These are phyloP conservation scores for Phycomyces blakesleeanus DNA, from an alignment of 192 early-diverging fungal genomes.

Conservation along the genomic window DNA sequence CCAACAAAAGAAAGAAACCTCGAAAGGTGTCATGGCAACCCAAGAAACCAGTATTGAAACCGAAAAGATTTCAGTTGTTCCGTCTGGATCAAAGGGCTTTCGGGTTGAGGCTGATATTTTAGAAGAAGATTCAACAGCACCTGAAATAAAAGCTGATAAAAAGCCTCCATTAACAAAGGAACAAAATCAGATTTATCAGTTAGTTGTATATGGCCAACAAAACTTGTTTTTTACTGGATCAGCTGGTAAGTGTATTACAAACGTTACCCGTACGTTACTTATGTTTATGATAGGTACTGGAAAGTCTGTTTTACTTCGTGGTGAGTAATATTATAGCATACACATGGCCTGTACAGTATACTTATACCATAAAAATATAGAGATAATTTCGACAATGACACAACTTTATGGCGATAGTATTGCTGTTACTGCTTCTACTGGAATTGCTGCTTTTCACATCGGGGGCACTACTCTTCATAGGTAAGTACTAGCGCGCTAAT, in stretches of 20 bases:
- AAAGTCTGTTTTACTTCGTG: constrained; percentile 41
- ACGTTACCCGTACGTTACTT: not conserved
- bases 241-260: constrained; percentile 32
- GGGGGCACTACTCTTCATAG: constrained; percentile 64
- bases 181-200: constrained; percentile 54
- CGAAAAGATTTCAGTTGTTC: not conserved
- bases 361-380: constrained; percentile 8
- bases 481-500: not conserved
- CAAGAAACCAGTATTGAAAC: not conserved
- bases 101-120: not conserved
- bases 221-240: constrained; percentile 75
- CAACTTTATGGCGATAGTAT: constrained; percentile 32
- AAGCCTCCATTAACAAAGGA: constrained; percentile 33
- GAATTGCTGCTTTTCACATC: constrained; percentile 74
- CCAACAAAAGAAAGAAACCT: not conserved
- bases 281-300: constrained; percentile 38
- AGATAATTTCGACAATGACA: constrained; percentile 32
- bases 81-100: not conserved
- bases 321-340: constrained; percentile 7
- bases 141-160: not conserved
- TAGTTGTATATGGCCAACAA: constrained; percentile 48
- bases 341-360: not conserved
- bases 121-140: not conserved
- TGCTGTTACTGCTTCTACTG: constrained; percentile 67
- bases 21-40: not conserved